Evolutionary conservation across 129 eudicot genomes (phyloP).

Genomic region (Artemisia tridentata): DNA sequence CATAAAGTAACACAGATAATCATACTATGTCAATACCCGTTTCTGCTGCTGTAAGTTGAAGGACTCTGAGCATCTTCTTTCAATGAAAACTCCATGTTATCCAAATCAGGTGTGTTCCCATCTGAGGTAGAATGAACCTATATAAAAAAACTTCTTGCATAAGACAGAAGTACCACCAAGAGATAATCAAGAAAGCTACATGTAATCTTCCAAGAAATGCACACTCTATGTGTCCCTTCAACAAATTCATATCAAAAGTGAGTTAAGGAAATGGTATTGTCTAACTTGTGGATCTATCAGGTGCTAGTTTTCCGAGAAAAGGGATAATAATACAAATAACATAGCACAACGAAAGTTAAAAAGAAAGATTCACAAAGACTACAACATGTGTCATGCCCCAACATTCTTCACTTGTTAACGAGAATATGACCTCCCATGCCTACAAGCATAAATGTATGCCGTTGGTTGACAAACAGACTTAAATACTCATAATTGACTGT

Average conservation of each 20-base stretch:
- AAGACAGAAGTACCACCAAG: constrained; percentile 34
- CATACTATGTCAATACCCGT: constrained; percentile 36
- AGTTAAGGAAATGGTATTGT: constrained; percentile 4
- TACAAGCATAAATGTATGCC: constrained; percentile 3
- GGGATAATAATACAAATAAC: background rate
- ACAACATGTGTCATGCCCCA: background rate
- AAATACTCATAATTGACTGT: background rate
- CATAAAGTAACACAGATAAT: constrained; percentile 12
- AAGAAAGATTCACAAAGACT: constrained; percentile 9
- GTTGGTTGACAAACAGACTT: constrained; percentile 1
- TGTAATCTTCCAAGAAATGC: constrained; percentile 1
- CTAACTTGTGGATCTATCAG: background rate
- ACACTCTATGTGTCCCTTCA: constrained; percentile 7
- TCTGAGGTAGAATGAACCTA: constrained; percentile 56
- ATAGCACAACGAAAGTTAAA: constrained; percentile 5
- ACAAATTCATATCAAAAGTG: constrained; percentile 10
- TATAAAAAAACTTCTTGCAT: constrained; percentile 34
- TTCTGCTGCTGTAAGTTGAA: constrained; percentile 34
- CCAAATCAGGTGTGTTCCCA: constrained; percentile 42
- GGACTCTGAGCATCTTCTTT: constrained; percentile 62
- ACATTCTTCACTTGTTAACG: constrained; percentile 1
- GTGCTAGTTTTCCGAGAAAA: background rate
- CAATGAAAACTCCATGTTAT: constrained; percentile 39
- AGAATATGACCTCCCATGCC: constrained; percentile 9
- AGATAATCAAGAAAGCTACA: constrained; percentile 28